Base-by-base conservation (phyloP, 306 rosid genomes). In the Ormosia emarginata region DNA sequence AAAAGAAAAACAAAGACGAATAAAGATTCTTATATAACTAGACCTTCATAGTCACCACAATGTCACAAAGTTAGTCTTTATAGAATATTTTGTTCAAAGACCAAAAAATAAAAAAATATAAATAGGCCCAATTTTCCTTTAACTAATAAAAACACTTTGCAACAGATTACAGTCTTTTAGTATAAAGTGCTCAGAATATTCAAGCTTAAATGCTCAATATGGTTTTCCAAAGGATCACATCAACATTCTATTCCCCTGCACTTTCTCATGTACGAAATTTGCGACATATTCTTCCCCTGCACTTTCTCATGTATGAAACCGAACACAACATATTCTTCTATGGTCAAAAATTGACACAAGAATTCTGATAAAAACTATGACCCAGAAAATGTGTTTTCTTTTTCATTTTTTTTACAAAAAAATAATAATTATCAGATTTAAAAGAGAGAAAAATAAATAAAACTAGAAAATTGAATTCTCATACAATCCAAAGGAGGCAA, bases 401-500 rank as follows among this genome's bases (percentile, higher is more conserved):
- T 55, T 18, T 5, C 3, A n/a, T n/a, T n/a, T 2, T 56, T 6
- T 8, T 56, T 17, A 24, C 24, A 24, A 24, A 24, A 24, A 24
- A 12, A 49, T 4, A 49, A 49, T 14, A 62, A 62, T 33, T 11
- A 11, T 4, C 37, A 13, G 18, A 71, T 12, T 0, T 14, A 3
- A 34, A 8, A 6, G 41, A 50, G 5, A 71, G 9, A 30, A 46
- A 15, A 59, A 72, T 6, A 56, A 67, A 41, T 2, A 12, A 13
- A 58, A 39, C 14, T 18, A 0, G 9, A 46, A 37, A 14, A 2
- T 77, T 61, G 55, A 53, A 74, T 5, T 4, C 37, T 2, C 90
- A n/a, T 90, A 95, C 99, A 8, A 79, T 90, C 97, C 97, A 18
- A 88, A 86, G 17, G 77, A 12, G 1, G 4, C 0, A 81, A 88